These are phyloP conservation scores for Rhodomyrtus psidioides DNA, from an alignment of 441 rosid species.

Conservation along the genomic window DNA sequence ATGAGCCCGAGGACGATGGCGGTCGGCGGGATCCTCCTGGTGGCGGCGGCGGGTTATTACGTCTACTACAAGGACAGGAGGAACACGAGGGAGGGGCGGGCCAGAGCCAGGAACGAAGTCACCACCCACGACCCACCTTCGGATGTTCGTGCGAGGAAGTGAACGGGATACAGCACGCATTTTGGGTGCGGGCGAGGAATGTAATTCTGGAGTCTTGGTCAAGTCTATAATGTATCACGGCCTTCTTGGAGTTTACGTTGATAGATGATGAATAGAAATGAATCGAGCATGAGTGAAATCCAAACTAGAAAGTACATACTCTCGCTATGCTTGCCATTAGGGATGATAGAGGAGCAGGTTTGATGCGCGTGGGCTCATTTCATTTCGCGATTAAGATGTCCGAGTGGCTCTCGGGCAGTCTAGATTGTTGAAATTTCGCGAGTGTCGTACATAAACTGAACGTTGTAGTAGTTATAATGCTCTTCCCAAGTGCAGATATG, in stretches of 20 bases:
- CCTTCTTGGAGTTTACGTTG: neutral
- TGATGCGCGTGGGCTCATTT: neutral
- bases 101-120: neutral
- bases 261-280: neutral
- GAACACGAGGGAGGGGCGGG: neutral
- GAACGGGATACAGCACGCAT: fast-evolving
- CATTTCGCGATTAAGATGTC: neutral
- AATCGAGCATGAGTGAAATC: neutral
- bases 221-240: neutral
- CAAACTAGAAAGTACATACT: neutral
- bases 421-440: neutral
- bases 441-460: neutral
- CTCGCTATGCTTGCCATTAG: neutral
- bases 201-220: neutral
- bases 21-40: neutral
- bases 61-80: neutral
- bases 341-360: neutral
- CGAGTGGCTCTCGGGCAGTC: neutral
- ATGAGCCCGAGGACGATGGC: neutral
- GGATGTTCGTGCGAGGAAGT: neutral
- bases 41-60: neutral
- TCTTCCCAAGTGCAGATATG: neutral
- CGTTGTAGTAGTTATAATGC: neutral
- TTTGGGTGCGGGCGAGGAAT: neutral
- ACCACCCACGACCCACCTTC: neutral